A percentile compares a stretch with the other conserved stretches of the same genome.
Conservation (phyloP, 306 rosid genomes). For the Ormosia emarginata region DNA sequence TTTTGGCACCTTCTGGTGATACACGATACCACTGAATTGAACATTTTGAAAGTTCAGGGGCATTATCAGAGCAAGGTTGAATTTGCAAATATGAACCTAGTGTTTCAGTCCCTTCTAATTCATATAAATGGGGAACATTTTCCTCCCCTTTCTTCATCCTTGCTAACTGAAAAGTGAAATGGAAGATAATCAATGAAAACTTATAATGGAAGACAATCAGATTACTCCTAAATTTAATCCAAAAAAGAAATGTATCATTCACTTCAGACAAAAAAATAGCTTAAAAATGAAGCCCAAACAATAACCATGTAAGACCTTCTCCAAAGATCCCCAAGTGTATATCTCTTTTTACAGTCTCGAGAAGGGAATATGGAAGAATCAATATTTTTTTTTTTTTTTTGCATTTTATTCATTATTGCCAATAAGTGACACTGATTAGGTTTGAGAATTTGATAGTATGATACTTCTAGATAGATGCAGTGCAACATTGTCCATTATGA, state of each 20-base stretch:
- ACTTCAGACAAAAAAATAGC: neutral
- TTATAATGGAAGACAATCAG: neutral
- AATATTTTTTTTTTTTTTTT: neutral
- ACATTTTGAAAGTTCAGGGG: constrained; percentile 60
- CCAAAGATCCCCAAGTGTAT: neutral
- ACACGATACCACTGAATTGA: constrained; percentile 80
- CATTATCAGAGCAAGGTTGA: constrained; percentile 57
- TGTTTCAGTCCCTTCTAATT: constrained; percentile 74
- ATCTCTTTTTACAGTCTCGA: neutral
- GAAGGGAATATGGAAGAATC: neutral
- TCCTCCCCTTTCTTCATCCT: constrained; percentile 59
- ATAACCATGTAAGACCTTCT: neutral
- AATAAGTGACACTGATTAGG: neutral
- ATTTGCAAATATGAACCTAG: constrained; percentile 77
- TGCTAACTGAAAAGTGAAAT: constrained; percentile 49
- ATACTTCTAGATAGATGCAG: neutral
- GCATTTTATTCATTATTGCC: neutral
- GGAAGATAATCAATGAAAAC: constrained; percentile 7
- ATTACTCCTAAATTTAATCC: neutral
- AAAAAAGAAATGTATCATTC: neutral
- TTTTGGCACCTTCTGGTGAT: constrained; percentile 63
- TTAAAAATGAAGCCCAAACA: neutral
- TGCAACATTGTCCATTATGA: neutral
- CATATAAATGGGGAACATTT: constrained; percentile 44
- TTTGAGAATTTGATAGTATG: neutral